A percentile compares a stretch with the other conserved stretches of the same genome.
These are phyloP conservation scores for Capsicum baccatum DNA, from an alignment of 257 asterid genomes.

Conservation along the genomic window DNA sequence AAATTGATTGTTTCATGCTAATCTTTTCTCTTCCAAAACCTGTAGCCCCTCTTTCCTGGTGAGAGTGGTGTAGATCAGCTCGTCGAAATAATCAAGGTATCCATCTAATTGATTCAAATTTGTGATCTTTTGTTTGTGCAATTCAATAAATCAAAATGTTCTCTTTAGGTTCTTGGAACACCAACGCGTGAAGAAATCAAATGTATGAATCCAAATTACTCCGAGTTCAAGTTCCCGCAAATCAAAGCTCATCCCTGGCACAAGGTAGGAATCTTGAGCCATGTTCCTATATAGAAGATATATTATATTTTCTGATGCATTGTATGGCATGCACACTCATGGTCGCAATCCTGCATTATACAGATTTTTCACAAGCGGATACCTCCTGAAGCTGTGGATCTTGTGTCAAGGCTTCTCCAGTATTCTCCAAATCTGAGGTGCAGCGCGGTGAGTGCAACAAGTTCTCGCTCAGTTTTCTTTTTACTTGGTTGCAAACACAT, in stretches of 20 bases:
- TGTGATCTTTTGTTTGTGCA: neutral
- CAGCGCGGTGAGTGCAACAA: conserved; percentile 68
- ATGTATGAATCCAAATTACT: conserved; percentile 90
- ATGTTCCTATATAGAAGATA: neutral
- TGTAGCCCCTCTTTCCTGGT: conserved; percentile 84
- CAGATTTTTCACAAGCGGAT: conserved; percentile 83
- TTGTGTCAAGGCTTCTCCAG: conserved; percentile 87
- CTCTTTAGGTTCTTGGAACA: conserved; percentile 72
- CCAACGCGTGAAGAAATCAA: conserved; percentile 91
- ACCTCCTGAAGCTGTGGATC: conserved; percentile 92
- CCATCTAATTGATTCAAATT: conserved; percentile 2
- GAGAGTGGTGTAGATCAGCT: conserved; percentile 94
- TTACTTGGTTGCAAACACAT: neutral
- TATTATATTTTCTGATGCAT: neutral
- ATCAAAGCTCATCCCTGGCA: conserved; percentile 97
- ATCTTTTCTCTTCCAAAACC: conserved; percentile 25
- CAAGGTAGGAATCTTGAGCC: conserved; percentile 47
- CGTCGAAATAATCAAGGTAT: conserved; percentile 84
- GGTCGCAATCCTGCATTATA: neutral
- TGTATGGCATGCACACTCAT: neutral
- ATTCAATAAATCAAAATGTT: conserved; percentile 4
- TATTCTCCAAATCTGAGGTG: conserved; percentile 87
- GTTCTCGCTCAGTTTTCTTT: neutral
- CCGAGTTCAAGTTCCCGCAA: conserved; percentile 86
- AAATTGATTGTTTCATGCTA: conserved; percentile 20